Evolutionary conservation across 2,329 filamentous ascomycete genomes (phyloP).

Genomic region (Nigrograna mackinnonii): DNA sequence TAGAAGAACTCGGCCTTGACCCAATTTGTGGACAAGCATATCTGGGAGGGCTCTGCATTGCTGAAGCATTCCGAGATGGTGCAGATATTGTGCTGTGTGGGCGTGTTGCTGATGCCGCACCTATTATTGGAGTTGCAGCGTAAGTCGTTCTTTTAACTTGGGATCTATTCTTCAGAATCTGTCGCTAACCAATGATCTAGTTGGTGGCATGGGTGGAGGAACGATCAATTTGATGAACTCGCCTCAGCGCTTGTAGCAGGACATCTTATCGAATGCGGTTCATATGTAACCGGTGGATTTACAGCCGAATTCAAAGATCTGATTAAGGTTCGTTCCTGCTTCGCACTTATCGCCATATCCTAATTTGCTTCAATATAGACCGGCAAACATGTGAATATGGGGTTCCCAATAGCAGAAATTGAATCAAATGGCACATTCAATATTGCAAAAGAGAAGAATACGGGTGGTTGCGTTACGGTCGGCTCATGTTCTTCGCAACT

Average conservation of each 20-base stretch:
- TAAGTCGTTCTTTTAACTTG: too few relatives aligned
- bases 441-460: constrained; percentile 30
- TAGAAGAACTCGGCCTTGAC: constrained; percentile 34
- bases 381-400: constrained; percentile 36
- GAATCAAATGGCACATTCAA: constrained; percentile 11
- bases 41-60: constrained; percentile 45
- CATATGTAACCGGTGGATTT: constrained; percentile 31
- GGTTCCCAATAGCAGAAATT: constrained; percentile 13
- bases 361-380: too few relatives aligned
- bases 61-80: constrained; percentile 38
- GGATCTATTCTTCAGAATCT: not conserved
- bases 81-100: constrained; percentile 47
- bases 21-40: constrained; percentile 34
- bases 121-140: constrained; percentile 43
- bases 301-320: constrained; percentile 37
- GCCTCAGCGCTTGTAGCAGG: constrained; percentile 47
- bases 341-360: too few relatives aligned
- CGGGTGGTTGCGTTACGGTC: constrained; percentile 38
- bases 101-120: constrained; percentile 44
- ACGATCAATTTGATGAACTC: constrained; percentile 35
- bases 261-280: constrained; percentile 49
- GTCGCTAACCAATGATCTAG: constrained; percentile 2
- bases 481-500: constrained; percentile 51
- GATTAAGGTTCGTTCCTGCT: too few relatives aligned
- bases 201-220: constrained; percentile 50